Percentiles rank a stretch among this genome's conserved stretches.
These are phyloP conservation scores for Melanogaster broomeanus DNA, from an alignment of 768 basidiomycete genomes.

Conservation along the genomic window DNA sequence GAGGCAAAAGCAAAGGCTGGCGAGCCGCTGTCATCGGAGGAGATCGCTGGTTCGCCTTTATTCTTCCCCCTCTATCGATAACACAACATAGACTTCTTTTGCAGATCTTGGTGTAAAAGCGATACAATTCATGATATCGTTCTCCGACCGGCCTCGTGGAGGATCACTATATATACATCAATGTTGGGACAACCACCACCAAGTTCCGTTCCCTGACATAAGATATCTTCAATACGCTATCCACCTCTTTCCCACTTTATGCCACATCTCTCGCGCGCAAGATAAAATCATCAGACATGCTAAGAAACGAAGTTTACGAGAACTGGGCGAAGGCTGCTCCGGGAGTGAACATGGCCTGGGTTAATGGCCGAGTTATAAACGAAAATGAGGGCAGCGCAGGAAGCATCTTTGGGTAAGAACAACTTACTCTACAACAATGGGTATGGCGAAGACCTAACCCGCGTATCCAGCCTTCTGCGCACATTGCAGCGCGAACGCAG, in stretches of 20 bases:
- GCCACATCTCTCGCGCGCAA: slow-evolving; percentile 72
- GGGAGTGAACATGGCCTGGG: slow-evolving; percentile 66
- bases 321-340: slow-evolving; percentile 56
- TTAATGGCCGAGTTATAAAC: slow-evolving; percentile 71
- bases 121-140: slow-evolving; percentile 69
- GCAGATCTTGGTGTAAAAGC: slow-evolving; percentile 72
- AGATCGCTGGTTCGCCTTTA: slow-evolving; percentile 50
- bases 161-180: slow-evolving; percentile 6
- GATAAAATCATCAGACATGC: slow-evolving; percentile 49
- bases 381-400: slow-evolving; percentile 65
- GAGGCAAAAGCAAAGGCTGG: slow-evolving; percentile 39
- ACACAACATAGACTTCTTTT: neutral
- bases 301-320: slow-evolving; percentile 55
- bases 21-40: slow-evolving; percentile 50
- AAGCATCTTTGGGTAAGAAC: slow-evolving; percentile 50
- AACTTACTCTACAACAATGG: neutral
- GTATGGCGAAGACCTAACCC: neutral
- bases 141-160: slow-evolving; percentile 52
- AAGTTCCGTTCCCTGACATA: slow-evolving; percentile 13
- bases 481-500: slow-evolving; percentile 71
- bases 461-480: slow-evolving; percentile 56
- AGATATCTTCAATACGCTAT: slow-evolving; percentile 57
- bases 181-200: slow-evolving; percentile 19
- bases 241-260: slow-evolving; percentile 91
- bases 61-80: neutral